A percentile compares a stretch with the other conserved stretches of the same genome.
Evolutionary conservation across 2,329 filamentous ascomycete genomes (phyloP).

Genomic region (Trichophyton mentagrophytes): DNA sequence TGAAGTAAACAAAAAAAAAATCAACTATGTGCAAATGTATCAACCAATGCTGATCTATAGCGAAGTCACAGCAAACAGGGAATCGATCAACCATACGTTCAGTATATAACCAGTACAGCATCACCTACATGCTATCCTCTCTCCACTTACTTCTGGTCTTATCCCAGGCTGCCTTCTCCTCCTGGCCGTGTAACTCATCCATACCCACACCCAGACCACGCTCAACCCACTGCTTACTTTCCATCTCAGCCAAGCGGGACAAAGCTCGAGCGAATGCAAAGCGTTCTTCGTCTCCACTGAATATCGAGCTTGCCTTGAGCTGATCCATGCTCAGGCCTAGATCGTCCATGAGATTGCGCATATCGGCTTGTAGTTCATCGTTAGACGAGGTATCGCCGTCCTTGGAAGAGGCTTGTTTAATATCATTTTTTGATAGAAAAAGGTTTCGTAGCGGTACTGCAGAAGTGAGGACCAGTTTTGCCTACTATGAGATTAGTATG

Average conservation of each 20-base stretch:
- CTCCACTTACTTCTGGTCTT: conserved; percentile 38
- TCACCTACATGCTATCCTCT: conserved; percentile 35
- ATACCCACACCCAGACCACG: conserved; percentile 46
- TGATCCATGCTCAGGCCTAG: conserved; percentile 71
- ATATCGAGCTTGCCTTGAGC: conserved; percentile 74
- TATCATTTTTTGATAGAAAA: conserved; percentile 63
- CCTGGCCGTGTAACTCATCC: conserved; percentile 31
- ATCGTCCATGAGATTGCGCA: conserved; percentile 77
- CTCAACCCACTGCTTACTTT: conserved; percentile 88
- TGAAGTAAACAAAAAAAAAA: no score
- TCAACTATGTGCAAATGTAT: background rate
- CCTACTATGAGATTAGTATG: conserved; percentile 36
- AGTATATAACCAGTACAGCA: background rate
- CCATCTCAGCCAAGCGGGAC: conserved; percentile 80
- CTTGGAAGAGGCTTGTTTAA: conserved; percentile 38
- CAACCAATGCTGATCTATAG: conserved; percentile 1
- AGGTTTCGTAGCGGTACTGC: conserved; percentile 73
- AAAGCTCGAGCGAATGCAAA: conserved; percentile 91
- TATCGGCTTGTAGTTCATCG: conserved; percentile 44
- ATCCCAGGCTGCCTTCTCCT: conserved; percentile 37
- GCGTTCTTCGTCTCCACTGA: conserved; percentile 87
- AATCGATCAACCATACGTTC: background rate
- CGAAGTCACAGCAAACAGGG: background rate
- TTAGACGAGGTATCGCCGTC: conserved; percentile 17
- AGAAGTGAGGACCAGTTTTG: conserved; percentile 89